Evolutionary conservation across 176 grass and related monocot genomes (phyloP), one percentile per base, ranked within the genome.

Genomic region (Aechmea fasciata): DNA sequence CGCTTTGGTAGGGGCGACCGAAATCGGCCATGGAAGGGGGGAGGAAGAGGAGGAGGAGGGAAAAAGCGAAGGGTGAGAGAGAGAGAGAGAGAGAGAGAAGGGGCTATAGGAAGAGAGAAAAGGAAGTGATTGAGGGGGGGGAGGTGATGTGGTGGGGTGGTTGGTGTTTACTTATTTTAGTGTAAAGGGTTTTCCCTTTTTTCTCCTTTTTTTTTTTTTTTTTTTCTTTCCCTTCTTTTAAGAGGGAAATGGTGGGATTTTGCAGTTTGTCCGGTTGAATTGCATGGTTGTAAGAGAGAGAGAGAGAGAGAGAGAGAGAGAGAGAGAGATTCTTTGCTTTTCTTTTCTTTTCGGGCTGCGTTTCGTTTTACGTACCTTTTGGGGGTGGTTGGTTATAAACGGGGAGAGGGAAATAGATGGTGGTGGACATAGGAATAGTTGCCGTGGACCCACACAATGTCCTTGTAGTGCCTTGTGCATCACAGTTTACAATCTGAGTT

Each of bases 1-100:
- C 79, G 59, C 69, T 81, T 57, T 70, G 79, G 61, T 85, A 88
- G 24, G 82, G 71, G 52, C 80, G 83, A 83, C 84, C 77, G 80
- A 82, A 74, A 52, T 88, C 91, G 19, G 80, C 83, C 92, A 96
- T 96, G 79, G 61, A 48, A 66, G 33, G 63, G 48, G 6, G 72
- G 79, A n/a, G n/a, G n/a, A n/a, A n/a, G 22, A 0, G 73, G 10
- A 41, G 23, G 11, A 12, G 53, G 47, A 65, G 66, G 47, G 69
- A 55, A 50, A 19, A 59, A 41, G 33, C 33, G 17, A 49, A 50
- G 69, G 65, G 24, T 69, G 54, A 29, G 26, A 63, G 29, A 73
- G 54, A 29, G 26, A 63, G 29, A 49, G 26, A 50, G 48, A 72
- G 22, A 23, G 26, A 50, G 48, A 72, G 24, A 49, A 73, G 51